Base-by-base conservation (phyloP, 345 rosid species). In the Melastoma malabathricum region DNA sequence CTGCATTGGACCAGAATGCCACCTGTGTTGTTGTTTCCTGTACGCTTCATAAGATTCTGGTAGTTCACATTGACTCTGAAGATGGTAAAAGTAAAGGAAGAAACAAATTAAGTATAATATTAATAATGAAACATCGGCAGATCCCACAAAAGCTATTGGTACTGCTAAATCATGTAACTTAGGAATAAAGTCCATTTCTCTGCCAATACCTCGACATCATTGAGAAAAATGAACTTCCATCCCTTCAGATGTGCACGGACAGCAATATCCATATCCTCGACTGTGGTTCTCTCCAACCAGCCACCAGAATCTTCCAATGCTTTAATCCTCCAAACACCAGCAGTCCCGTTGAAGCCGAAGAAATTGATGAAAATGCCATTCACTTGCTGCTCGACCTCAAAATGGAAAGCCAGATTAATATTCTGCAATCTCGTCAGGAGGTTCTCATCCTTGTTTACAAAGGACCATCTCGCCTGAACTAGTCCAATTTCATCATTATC, bases 1-100 rank as follows among this genome's bases (percentile, higher is more conserved):
- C 66, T 89, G 97, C 97, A 89, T 89, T 2, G 97, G 97, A 45
- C 97, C 97, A 13, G 97, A 89, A 68, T 89, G 97, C 97, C 97
- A 89, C 62, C 97, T 61, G 48, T 89, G 97, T 56, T 89, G 97
- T 44, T 89, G 97, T 64, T 89, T 89, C 56, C 93, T 73, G 64
- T 89, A 89, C 46, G 97, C 97, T 67, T 89, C 97, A 44, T 89
- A 89, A 8, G 97, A 89, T 62, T 89, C 97, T 0, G 97, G 97
- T 50, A 89, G 58, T 64, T 89, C 97, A 49, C 97, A 89, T 54
- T 77, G 89, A 63, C 95, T 83, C 97, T 89, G 82, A 52, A 65
- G 46, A 48, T 10, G 22, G 29, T 17, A 58, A 2, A 68, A 34
- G 5, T 47, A 19, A 56, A 19, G 38, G 20, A 54, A 43, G 25